Base-by-base conservation (phyloP, 108 stramenopile species). In the Aurantiochytrium sp. region DNA sequence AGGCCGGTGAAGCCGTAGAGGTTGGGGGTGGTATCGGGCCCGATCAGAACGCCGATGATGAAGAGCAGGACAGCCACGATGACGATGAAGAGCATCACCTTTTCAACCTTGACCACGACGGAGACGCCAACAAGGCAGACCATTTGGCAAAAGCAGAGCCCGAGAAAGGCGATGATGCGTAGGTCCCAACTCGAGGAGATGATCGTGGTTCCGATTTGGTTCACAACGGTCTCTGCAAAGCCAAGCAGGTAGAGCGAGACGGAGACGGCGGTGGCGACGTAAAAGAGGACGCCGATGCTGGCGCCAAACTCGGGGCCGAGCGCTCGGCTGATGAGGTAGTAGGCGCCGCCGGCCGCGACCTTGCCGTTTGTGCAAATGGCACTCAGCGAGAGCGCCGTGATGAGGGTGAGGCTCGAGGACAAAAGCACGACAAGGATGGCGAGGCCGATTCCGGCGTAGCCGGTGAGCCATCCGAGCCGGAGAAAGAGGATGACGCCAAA, bases 401-500 rank as follows among this genome's bases (percentile, higher is more conserved):
- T 55, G 27, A 94, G 54, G 8, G 95, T 96, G 6, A 93, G 91
- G 5, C 55, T 10, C 30, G 93, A 90, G 55, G 88, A 91, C 4
- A 94, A 68, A n/a, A 89, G 4, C 30, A 91, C 42, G 37, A 92
- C 90, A 27, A 89, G 32, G 19, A 55, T 89, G n/a, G 89, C 88
- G 17, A 89, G 45, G 88, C 91, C 37, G 22, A 86, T 55, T 22
- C 95, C 94, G 4, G 94, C 94, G 69, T 95, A 94, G 2, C 90
- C 95, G 19, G 93, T 93, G 65, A 95, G 93, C 88, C 89, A 93
- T 6, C 94, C 91, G 21, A 95, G 90, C 2, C 95, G 94, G 31
- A 95, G 93, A 91, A 95, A 95, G 32, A 95, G 86, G 45, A 95
- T 94, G 34, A 95, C 94, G 42, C 95, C 95, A 30, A 95, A 93